phyloP scores from a whole-genome alignment of 352 stramenopile species.

The Phytophthora sp. region DNA sequence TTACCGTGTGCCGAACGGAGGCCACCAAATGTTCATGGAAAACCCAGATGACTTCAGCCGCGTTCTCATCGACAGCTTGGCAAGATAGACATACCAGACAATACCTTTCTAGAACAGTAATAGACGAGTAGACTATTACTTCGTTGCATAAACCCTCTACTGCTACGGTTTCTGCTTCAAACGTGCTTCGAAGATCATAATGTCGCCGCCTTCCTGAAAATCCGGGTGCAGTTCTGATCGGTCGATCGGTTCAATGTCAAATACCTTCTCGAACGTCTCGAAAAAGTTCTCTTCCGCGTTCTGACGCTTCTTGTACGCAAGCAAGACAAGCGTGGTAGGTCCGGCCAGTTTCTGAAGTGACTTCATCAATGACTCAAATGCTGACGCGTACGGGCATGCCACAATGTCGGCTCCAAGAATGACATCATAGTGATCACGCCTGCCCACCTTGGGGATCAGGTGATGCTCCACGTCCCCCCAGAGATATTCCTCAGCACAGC shows the following conservation, averaged over 20 bases:
- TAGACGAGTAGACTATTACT: conserved; percentile 25
- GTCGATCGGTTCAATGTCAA: conserved; percentile 51
- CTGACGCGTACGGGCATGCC: conserved; percentile 77
- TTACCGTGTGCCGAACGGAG: conserved; percentile 65
- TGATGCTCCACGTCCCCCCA: conserved; percentile 58
- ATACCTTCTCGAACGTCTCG: conserved; percentile 49
- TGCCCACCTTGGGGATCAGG: conserved; percentile 26
- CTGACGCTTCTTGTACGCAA: conserved; percentile 83
- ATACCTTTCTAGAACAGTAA: conserved; percentile 4
- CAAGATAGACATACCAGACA: conserved; percentile 17
- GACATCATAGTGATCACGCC: conserved; percentile 58
- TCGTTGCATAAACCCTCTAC: neutral
- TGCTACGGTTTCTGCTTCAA: conserved; percentile 25
- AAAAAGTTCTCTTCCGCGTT: conserved; percentile 76
- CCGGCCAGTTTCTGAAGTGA: conserved; percentile 56
- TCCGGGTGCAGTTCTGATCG: conserved; percentile 62
- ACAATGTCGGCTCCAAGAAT: conserved; percentile 85
- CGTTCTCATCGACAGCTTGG: conserved; percentile 54
- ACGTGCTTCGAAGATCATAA: conserved; percentile 65
- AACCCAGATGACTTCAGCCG: conserved; percentile 78
- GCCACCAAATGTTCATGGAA: conserved; percentile 87
- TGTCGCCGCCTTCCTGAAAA: conserved; percentile 66
- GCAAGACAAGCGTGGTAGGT: conserved; percentile 54
- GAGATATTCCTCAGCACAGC: conserved; percentile 53
- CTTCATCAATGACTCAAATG: conserved; percentile 65